Percentiles rank a stretch among this genome's conserved stretches.
Conservation (phyloP, 1,284 basidiomycete genomes). For the Naganishia sp. region DNA sequence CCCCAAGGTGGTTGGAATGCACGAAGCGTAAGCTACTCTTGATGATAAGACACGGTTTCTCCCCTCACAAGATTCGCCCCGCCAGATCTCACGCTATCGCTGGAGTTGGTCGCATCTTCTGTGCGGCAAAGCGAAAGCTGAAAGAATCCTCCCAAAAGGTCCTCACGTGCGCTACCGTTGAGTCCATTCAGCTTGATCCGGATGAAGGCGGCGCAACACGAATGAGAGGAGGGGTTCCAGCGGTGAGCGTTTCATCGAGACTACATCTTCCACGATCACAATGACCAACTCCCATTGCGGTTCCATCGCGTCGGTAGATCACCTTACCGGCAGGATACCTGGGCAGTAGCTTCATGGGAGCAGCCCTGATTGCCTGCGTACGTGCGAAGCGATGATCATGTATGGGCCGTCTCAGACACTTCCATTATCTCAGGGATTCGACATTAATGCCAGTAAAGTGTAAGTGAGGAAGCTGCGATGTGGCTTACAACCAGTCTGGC, state of each 20-base stretch:
- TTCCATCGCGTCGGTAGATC: constrained; percentile 38
- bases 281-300: not conserved
- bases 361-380: constrained; percentile 79
- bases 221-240: constrained; percentile 88
- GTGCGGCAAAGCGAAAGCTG: not conserved
- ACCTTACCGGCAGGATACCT: constrained; percentile 81
- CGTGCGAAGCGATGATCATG: constrained; percentile 30
- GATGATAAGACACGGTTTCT: not conserved
- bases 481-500: not conserved
- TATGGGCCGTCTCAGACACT: not conserved
- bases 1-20: constrained; percentile 80
- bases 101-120: constrained; percentile 53
- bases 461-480: not conserved
- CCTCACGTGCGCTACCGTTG: constrained; percentile 86
- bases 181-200: constrained; percentile 66
- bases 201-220: constrained; percentile 90
- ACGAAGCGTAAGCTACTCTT: constrained; percentile 63
- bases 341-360: constrained; percentile 87
- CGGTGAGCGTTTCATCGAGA: constrained; percentile 64
- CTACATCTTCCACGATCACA: not conserved
- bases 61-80: not conserved
- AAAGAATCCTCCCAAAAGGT: constrained; percentile 54
- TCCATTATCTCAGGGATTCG: constrained; percentile 61
- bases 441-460: constrained; percentile 89
- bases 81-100: constrained; percentile 76